Conservation (phyloP, 2,329 filamentous ascomycete genomes). For the Dendrostoma leiphaemia region DNA sequence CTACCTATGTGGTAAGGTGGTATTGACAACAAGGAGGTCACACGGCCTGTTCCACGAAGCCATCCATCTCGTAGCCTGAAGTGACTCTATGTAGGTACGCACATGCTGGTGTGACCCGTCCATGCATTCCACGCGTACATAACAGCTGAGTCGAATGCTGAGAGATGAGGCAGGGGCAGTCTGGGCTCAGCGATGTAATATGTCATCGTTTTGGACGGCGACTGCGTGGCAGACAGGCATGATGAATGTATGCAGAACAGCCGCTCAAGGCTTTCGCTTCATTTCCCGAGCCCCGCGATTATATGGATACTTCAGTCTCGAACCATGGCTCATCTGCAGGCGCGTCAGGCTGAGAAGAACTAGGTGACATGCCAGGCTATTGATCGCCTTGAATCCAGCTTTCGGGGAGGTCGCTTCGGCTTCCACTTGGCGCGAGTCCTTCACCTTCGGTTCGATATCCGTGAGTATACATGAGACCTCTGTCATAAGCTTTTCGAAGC, state of each 20-base stretch:
- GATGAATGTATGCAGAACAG: neutral
- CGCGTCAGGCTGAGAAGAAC: neutral
- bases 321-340: neutral
- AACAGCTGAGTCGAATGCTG: neutral
- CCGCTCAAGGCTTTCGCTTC: neutral
- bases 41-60: neutral
- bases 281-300: neutral
- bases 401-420: no score
- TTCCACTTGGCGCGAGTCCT: no score
- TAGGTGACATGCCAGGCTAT: neutral
- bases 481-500: no score
- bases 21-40: neutral
- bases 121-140: neutral
- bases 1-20: slow-evolving; percentile 13
- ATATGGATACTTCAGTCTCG: neutral
- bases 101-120: neutral
- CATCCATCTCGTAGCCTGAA: neutral
- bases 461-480: no score
- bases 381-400: neutral
- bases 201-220: neutral
- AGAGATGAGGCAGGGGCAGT: neutral
- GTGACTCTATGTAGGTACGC: neutral
- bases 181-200: neutral
- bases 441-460: no score
- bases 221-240: neutral